Base-by-base conservation (phyloP, 805 yeast genomes). In the Candida tibetensis region DNA sequence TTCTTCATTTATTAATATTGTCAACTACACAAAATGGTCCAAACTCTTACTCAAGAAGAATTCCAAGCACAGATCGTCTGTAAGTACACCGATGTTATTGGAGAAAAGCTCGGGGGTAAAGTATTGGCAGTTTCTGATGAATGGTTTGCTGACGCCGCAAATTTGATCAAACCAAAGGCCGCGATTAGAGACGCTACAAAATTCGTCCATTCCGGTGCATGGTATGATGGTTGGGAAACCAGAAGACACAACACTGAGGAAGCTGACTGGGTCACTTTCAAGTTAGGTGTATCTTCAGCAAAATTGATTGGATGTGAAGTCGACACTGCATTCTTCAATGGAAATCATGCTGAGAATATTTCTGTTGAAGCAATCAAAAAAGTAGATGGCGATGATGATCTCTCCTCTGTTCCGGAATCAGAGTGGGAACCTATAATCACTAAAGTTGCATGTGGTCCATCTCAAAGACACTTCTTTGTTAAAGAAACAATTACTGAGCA, bases 151-250 rank as follows among this genome's bases (percentile, higher is more conserved):
- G 91, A 79, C 30, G 98, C 98, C 4, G 77, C 73, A 22, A 91
- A 91, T 64, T 72, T 91, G 52, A 81, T 89, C 58, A 81, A 85
- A 55, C 90, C 96, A 27, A 74, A 72, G 32, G 74, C 82, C 3
- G 95, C 97, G 2, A 76, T 87, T 40, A 71, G 95, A 54, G 95
- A 88, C 51, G 82, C 85, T 8, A 83, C 89, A 19, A 73, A 76
- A 51, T 90, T 88, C 60, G 78, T 82, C 2, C 84, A 76, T 42
- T 77, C 90, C 3, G 98, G 98, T 36, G 96, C 96, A 3, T 91
- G 97, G 96, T 91, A 87, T 58, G 99, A 91, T 51, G 99, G 99
- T 16, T 91, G 98, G 98, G 98, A 91, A 63, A 91, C 98, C 9
- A 75, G 97, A 58, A 76, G 99, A 64, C 99, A 91, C 70, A 91